A percentile compares a stretch with the other conserved stretches of the same genome.
phyloP scores from a whole-genome alignment of 1,284 basidiomycete species.

The Cryptococcus sp. region DNA sequence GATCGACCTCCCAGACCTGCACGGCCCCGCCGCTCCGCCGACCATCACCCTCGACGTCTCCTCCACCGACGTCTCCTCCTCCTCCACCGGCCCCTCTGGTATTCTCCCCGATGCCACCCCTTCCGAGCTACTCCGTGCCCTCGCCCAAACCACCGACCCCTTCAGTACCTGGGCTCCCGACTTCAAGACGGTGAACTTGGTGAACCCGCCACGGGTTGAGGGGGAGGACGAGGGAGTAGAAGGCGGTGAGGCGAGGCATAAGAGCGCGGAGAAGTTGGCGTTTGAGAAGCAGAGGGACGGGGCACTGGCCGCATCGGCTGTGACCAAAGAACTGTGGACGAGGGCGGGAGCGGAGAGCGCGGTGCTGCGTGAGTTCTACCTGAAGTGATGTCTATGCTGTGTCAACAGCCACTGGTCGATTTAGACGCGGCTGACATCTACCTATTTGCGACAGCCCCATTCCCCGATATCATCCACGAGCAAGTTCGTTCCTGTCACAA shows the following conservation, averaged over 20 bases:
- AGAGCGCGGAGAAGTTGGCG: slow-evolving; percentile 1
- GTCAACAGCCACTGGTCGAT: not conserved
- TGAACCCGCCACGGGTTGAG: slow-evolving; percentile 25
- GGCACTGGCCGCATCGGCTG: slow-evolving; percentile 28
- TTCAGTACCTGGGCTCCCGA: slow-evolving; percentile 21
- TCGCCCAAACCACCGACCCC: slow-evolving; percentile 12
- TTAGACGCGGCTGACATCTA: not conserved
- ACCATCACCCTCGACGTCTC: slow-evolving; percentile 77
- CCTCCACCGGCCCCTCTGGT: slow-evolving; percentile 25
- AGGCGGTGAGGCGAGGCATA: slow-evolving; percentile 9
- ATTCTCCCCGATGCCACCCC: slow-evolving; percentile 25
- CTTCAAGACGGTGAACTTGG: slow-evolving; percentile 30
- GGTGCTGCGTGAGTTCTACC: slow-evolving; percentile 21
- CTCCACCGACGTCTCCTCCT: slow-evolving; percentile 19
- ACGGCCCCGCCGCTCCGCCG: slow-evolving; percentile 59
- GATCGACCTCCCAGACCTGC: slow-evolving; percentile 83
- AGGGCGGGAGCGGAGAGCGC: slow-evolving; percentile 37
- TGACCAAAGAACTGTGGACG: slow-evolving; percentile 38
- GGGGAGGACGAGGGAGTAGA: slow-evolving; percentile 6
- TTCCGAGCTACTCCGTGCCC: slow-evolving; percentile 20
- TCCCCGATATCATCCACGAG: slow-evolving; percentile 72
- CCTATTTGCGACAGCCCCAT: slow-evolving; percentile 58
- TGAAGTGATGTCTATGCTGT: not conserved
- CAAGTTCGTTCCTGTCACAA: slow-evolving; percentile 87
- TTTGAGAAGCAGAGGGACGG: slow-evolving; percentile 36